These are phyloP conservation scores for Scheffersomyces cryptocercus DNA, from an alignment of 1,139 yeast species.

Conservation along the genomic window DNA sequence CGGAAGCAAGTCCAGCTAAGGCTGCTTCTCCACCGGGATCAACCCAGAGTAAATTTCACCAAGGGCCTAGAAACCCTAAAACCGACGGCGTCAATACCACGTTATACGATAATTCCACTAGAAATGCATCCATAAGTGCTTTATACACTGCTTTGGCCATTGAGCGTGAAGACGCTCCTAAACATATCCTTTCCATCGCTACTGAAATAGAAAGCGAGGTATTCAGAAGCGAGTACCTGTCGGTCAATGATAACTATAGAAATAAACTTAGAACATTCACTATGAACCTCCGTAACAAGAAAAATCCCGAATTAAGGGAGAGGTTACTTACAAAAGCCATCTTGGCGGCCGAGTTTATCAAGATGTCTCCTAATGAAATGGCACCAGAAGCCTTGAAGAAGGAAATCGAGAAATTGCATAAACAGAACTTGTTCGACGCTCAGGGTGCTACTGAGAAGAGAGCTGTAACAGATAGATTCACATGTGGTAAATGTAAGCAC, in stretches of 20 bases:
- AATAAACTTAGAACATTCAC: slow-evolving; percentile 81
- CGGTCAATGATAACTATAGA: slow-evolving; percentile 62
- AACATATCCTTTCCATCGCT: slow-evolving; percentile 61
- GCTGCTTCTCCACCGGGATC: slow-evolving; percentile 16
- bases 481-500: slow-evolving; percentile 97
- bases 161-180: slow-evolving; percentile 59
- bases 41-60: slow-evolving; percentile 21
- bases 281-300: slow-evolving; percentile 83
- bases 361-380: slow-evolving; percentile 88
- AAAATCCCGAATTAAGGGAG: slow-evolving; percentile 80
- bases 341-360: slow-evolving; percentile 62
- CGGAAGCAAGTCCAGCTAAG: slow-evolving; percentile 3
- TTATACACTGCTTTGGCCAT: slow-evolving; percentile 86
- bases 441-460: slow-evolving; percentile 98
- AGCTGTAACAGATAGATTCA: slow-evolving; percentile 93
- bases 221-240: slow-evolving; percentile 56
- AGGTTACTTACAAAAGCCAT: slow-evolving; percentile 69
- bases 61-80: slow-evolving; percentile 70
- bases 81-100: slow-evolving; percentile 77
- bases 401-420: slow-evolving; percentile 82
- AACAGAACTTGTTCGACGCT: slow-evolving; percentile 90
- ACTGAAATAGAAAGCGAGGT: slow-evolving; percentile 75
- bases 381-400: slow-evolving; percentile 88
- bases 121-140: slow-evolving; percentile 84
- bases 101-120: slow-evolving; percentile 69